A percentile compares a stretch with the other conserved stretches of the same genome.
These are phyloP conservation scores for Cardamine occulta DNA, from an alignment of 345 rosid species.

Conservation along the genomic window DNA sequence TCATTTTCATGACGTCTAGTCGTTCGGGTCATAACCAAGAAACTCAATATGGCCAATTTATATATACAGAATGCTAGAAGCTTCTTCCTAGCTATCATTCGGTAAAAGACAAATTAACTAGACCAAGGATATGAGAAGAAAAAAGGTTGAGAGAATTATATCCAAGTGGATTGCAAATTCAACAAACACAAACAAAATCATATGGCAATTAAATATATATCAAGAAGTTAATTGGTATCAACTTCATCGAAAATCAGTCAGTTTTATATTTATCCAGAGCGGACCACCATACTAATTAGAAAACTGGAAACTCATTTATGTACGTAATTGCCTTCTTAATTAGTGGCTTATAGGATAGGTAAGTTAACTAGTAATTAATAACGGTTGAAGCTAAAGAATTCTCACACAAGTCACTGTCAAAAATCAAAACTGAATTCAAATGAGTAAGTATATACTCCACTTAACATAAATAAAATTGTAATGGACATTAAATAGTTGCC, in stretches of 20 bases:
- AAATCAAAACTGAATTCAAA: constrained; percentile 6
- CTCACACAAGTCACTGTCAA: constrained; percentile 30
- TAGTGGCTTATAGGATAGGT: not conserved
- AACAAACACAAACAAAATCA: not conserved
- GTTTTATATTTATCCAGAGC: not conserved
- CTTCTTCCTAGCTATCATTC: constrained; percentile 29
- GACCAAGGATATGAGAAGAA: not conserved
- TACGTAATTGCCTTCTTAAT: not conserved
- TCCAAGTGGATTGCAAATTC: not conserved
- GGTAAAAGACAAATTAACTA: constrained; percentile 9
- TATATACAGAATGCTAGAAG: constrained; percentile 26
- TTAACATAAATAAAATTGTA: not conserved
- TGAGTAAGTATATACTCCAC: not conserved
- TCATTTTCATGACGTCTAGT: constrained; percentile 41
- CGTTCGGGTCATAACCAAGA: constrained; percentile 25
- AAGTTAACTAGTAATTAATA: not conserved
- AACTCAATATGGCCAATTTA: constrained; percentile 9
- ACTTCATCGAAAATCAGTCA: not conserved
- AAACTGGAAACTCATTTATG: not conserved
- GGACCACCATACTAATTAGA: constrained; percentile 5
- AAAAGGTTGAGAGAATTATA: not conserved
- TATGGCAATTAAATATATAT: not conserved
- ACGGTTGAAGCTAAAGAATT: constrained; percentile 9
- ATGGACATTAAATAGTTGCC: constrained; percentile 16
- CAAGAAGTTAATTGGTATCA: not conserved